Evolutionary conservation across 345 rosid genomes (phyloP).

Genomic region (Eucalyptus regnans): DNA sequence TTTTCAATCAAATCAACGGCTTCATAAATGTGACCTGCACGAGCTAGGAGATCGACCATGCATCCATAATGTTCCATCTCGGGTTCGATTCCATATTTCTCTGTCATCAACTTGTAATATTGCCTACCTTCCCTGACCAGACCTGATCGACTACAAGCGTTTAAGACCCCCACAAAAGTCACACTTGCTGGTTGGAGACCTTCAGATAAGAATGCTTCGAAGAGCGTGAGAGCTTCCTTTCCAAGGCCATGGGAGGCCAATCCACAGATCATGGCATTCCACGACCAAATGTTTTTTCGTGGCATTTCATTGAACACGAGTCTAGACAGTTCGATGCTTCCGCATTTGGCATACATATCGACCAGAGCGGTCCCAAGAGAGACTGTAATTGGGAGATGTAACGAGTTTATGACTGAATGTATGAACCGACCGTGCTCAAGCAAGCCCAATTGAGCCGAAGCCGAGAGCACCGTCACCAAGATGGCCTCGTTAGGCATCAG

Average conservation of each 20-base stretch:
- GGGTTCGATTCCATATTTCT: constrained; percentile 4
- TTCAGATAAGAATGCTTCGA: neutral
- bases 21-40: constrained; percentile 12
- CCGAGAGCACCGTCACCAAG: constrained; percentile 14
- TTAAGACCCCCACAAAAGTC: constrained; percentile 11
- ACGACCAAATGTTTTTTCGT: neutral
- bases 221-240: constrained; percentile 6
- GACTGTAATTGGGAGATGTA: neutral
- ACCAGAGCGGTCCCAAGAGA: constrained; percentile 19
- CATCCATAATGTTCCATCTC: constrained; percentile 22
- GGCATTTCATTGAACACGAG: constrained; percentile 1
- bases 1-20: constrained; percentile 5
- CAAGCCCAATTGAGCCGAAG: constrained; percentile 12
- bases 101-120: constrained; percentile 6
- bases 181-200: constrained; percentile 6
- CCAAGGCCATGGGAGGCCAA: constrained; percentile 15
- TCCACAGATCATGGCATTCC: constrained; percentile 20
- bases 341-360: constrained; percentile 40
- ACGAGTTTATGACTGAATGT: neutral
- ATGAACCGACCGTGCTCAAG: constrained; percentile 7
- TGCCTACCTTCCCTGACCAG: constrained; percentile 2
- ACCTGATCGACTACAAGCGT: constrained; percentile 14
- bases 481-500: neutral
- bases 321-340: constrained; percentile 9
- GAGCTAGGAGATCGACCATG: constrained; percentile 13